Base-by-base conservation (phyloP, 2,329 filamentous ascomycete genomes). In the Rhynchosporium agropyri region DNA sequence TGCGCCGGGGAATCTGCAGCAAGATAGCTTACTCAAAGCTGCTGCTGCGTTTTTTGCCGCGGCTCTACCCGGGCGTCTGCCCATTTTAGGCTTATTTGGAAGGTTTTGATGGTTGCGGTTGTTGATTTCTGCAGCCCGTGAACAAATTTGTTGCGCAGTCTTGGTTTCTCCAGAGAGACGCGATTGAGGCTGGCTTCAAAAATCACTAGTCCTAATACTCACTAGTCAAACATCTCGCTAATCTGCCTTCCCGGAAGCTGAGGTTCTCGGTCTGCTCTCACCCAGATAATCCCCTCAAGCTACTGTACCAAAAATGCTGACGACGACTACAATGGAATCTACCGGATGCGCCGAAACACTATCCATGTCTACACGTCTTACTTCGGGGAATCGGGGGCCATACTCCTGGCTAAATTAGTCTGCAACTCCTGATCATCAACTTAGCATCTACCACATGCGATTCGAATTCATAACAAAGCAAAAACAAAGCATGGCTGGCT, bases 21-120 rank as follows among this genome's bases (percentile, higher is more conserved):
- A 51, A 31, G 64, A 58, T 65, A 61, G 76, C 80, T 73, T 77
- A 83, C 81, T 81, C 69, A 83, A 75, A 67, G 81, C 81, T 67
- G 80, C 81, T 65, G 81, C 79, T 65, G 81, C 81, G 72, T 79
- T 80, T 75, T 80, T 82, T 51, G 81, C 81, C 66, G 81, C 81
- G 68, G 81, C 80, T 75, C 81, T 80, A 66, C 81, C 81, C 67
- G 81, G 81, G 73, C 81, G 77, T 74, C 79, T 79, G 66, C 80
- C 79, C 74, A 75, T 75, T 28, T 26, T 58, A 26, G 42, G 6
- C 9, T 42, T 58, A 48, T 54, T 58, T 58, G 38, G 36, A 26
- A 12, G 33, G 45, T 48, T 26, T 48, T 42, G 53, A 40, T 58
- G 31, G 36, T 48, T 29, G 38, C 15, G 51, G 43, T 33, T 49